Base-by-base conservation (phyloP, 352 stramenopile genomes). In the Plasmopara viticola region DNA sequence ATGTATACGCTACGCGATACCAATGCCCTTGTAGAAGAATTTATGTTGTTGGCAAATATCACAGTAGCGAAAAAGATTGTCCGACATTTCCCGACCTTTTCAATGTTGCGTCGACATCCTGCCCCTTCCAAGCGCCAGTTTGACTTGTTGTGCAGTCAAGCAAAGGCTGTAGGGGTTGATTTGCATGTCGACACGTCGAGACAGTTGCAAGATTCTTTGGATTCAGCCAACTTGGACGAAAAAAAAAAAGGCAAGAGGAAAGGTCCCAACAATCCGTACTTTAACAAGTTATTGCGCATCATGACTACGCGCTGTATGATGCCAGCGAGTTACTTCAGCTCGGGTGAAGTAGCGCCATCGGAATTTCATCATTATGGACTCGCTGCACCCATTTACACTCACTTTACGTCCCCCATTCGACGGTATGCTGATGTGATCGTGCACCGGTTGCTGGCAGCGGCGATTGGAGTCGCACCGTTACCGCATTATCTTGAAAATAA, bases 11-110 rank as follows among this genome's bases (percentile, higher is more conserved):
- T 97, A 46, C 78, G 92, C 12, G 90, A 97, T 45, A 95, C 96
- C 0, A 98, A 99, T 70, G 81, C 85, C 33, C 63, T 98, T 0
- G 96, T 99, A 5, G 97, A 99, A 81, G 97, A 99, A 73, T 99
- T 99, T 51, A 99, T 99, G 97, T 73, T 99, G 29, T 67, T 99
- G 7, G 97, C 96, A 5, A 99, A 99, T 68, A 98, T 99, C 48
- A 98, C 95, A 9, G 97, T 99, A 0, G 89, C 95, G 8, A 98
- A 98, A 72, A 94, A 92, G 55, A 96, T 95, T 31, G 74, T 90
- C 48, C 86, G 91, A 17, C 82, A 96, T 51, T 98, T 97, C 55
- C 95, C 95, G 2, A 98, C 92, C 4, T 89, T 98, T 40, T 97
- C 90, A 0, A 86, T 98, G 54, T 70, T 99, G 17, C 89, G 96